Evolutionary conservation across 805 yeast species (phyloP), one percentile per base, ranked within the genome.

Genomic region (Saccharomycopsis fibuligera): DNA sequence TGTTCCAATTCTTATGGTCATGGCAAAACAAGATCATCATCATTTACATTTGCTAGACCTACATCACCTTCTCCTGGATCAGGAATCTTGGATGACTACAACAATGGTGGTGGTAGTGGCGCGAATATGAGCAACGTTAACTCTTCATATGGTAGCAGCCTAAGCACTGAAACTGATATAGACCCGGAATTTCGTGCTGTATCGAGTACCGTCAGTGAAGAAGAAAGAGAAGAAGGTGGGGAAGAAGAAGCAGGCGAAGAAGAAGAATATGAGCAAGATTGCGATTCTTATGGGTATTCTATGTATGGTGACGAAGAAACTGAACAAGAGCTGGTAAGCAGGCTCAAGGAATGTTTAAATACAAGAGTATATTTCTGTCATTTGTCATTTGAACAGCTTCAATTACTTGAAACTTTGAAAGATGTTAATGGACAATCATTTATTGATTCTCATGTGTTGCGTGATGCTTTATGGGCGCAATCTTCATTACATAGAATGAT

Each of bases 391-490:
- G 76, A 71, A 41, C 73, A 73, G 44, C 56, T 76, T 17, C 72
- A 70, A 49, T 65, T 64, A 33, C 55, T 76, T 10, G 78, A 75
- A 50, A 58, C 57, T n/a, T 60, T 64, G 53, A 57, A 47, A 14
- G 75, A 72, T 49, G 44, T 57, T 1, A 57, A 61, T 19, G 75
- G 73, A 0, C 54, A 58, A 6, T 63, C 69, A 2, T 67, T 68
- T 47, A 67, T 77, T 5, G 62, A 66, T 21, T 64, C 69, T 4
- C 54, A 57, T 1, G 68, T 69, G 0, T 54, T 77, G 12, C 68
- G 69, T 45, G 69, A 68, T 23, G 79, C 79, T 0, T 57, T 76
- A 10, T 77, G 82, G 82, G 62, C 65, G 46, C 73, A 73, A 30
- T 62, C 72, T 22, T 64, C 66, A 25, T 54, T 77, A 25, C 74